Evolutionary conservation across 2,329 filamentous ascomycete genomes (phyloP).

Genomic region (Talaromyces sp.): DNA sequence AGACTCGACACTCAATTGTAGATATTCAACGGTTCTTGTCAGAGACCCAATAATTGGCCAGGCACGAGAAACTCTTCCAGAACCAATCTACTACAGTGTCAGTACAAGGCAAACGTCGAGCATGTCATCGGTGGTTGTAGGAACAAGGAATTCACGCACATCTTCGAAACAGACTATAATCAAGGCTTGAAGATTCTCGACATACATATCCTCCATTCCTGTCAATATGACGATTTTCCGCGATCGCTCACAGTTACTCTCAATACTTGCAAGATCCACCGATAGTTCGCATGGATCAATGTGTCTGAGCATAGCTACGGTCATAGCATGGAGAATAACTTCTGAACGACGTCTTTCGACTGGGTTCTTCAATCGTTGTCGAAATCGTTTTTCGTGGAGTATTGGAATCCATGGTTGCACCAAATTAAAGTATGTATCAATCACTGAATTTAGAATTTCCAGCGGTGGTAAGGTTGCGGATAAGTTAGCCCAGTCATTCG

Average conservation of each 20-base stretch:
- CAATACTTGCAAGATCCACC: not conserved
- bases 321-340: slow-evolving; percentile 37
- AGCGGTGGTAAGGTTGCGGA: not conserved
- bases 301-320: slow-evolving; percentile 37
- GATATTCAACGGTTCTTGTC: slow-evolving; percentile 37
- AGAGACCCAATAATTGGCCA: slow-evolving; percentile 39
- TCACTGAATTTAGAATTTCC: slow-evolving; percentile 23
- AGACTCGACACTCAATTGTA: slow-evolving; percentile 36
- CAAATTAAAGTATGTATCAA: slow-evolving; percentile 39
- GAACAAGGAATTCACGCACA: slow-evolving; percentile 22
- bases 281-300: slow-evolving; percentile 19
- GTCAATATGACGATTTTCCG: slow-evolving; percentile 19
- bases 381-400: slow-evolving; percentile 33
- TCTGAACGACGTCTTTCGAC: slow-evolving; percentile 25
- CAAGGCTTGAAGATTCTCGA: slow-evolving; percentile 27
- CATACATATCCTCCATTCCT: slow-evolving; percentile 22
- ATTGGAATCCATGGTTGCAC: slow-evolving; percentile 45
- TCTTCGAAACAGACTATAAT: slow-evolving; percentile 38
- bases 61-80: slow-evolving; percentile 29
- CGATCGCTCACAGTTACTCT: slow-evolving; percentile 1
- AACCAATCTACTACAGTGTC: slow-evolving; percentile 26
- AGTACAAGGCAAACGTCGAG: not conserved
- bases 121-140: not conserved
- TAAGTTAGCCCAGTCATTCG: not conserved
- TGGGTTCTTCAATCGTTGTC: slow-evolving; percentile 23